Evolutionary conservation across 164 flowering plant species (phyloP).

Genomic region (Piper betle): DNA sequence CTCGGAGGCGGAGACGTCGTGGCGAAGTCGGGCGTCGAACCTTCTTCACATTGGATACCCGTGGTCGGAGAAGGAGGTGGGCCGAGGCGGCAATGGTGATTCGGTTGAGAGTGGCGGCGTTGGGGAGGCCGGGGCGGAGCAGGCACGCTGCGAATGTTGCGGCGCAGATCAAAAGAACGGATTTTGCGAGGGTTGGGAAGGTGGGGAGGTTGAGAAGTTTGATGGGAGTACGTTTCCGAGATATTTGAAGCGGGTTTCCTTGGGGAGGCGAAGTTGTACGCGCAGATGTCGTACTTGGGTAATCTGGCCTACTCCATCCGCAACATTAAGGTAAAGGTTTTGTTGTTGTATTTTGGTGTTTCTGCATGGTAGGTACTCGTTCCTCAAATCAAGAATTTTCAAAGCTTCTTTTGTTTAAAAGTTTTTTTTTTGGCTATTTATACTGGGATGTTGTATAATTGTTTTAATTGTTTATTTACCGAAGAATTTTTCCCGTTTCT

Average conservation of each 20-base stretch:
- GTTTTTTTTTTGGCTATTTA: too few species aligned
- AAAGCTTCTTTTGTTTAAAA: too few species aligned
- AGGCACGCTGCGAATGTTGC: constrained; percentile 4
- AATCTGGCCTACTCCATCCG: constrained; percentile 66
- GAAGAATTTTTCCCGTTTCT: not conserved
- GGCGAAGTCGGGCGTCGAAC: constrained; percentile 58
- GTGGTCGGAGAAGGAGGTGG: constrained; percentile 22
- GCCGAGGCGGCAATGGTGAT: too few species aligned
- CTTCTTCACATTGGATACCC: constrained; percentile 44
- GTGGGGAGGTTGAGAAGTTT: constrained; percentile 22
- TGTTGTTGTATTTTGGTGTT: too few species aligned
- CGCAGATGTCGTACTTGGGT: constrained; percentile 75
- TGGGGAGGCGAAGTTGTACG: constrained; percentile 66
- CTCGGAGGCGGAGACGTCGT: not conserved
- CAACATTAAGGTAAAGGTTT: constrained; percentile 73
- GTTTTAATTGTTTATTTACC: too few species aligned
- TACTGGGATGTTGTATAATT: too few species aligned
- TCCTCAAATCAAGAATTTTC: too few species aligned
- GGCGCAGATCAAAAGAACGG: constrained; percentile 17
- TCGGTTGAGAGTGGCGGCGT: not conserved
- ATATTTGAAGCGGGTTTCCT: constrained; percentile 53
- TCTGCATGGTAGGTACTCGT: too few species aligned
- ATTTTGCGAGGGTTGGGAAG: constrained; percentile 13
- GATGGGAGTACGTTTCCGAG: constrained; percentile 65
- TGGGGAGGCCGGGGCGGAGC: not conserved